Percentiles rank a stretch among this genome's conserved stretches.
Evolutionary conservation across 2,329 filamentous ascomycete species (phyloP).

Genomic region (Aspergillus sclerotialis): DNA sequence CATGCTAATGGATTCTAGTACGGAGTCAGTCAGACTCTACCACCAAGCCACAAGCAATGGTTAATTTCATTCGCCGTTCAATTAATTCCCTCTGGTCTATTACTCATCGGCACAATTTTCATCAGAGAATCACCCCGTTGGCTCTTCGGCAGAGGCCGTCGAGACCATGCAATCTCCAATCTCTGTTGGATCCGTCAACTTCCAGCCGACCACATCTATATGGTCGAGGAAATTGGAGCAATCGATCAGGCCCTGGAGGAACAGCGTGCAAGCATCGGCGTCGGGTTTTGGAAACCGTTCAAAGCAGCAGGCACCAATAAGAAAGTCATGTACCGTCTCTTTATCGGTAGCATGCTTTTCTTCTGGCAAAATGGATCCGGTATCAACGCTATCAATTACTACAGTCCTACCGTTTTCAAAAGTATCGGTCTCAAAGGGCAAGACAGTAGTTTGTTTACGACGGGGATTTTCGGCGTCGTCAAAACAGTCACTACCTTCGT

Average conservation of each 20-base stretch:
- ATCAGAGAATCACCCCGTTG: constrained; percentile 62
- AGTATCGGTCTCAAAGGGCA: constrained; percentile 56
- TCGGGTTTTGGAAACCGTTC: constrained; percentile 71
- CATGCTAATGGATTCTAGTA: constrained; percentile 32
- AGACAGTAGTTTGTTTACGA: constrained; percentile 57
- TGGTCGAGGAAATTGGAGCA: constrained; percentile 64
- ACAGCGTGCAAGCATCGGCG: constrained; percentile 56
- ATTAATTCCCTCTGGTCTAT: constrained; percentile 33
- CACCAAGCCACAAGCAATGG: constrained; percentile 31
- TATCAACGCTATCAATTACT: constrained; percentile 77
- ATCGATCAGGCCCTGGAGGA: constrained; percentile 65
- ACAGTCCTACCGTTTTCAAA: constrained; percentile 61
- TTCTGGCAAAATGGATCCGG: constrained; percentile 71
- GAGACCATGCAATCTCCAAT: constrained; percentile 56
- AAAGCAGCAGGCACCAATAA: constrained; percentile 46
- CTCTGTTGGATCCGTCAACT: constrained; percentile 42
- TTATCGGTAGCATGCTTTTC: constrained; percentile 67
- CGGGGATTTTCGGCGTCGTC: constrained; percentile 70
- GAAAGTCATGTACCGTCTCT: constrained; percentile 62
- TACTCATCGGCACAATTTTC: constrained; percentile 52
- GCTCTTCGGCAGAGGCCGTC: constrained; percentile 61
- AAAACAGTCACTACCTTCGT: constrained; percentile 63
- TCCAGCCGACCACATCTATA: constrained; percentile 48
- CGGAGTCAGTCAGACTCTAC: constrained; percentile 42
- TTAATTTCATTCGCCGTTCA: constrained; percentile 37